Conservation (phyloP, 345 rosid species). For the Linum trigynum region DNA sequence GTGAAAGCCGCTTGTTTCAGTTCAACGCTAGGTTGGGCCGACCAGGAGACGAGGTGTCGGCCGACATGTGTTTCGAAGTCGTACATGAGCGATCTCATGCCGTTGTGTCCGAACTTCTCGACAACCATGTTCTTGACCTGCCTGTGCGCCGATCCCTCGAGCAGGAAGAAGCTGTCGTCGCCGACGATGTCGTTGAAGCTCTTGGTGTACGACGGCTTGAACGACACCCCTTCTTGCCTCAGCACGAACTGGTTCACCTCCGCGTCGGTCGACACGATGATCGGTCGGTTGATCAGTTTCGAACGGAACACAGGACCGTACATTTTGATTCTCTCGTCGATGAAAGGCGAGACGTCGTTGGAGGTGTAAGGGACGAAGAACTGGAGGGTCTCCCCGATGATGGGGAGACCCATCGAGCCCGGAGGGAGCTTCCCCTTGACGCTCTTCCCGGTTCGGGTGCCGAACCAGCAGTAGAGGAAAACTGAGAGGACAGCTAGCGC, state of each 20-base stretch:
- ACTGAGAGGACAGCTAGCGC: too few species aligned
- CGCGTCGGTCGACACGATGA: constrained; percentile 30
- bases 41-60: constrained; percentile 20
- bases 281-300: constrained; percentile 22
- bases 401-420: too few species aligned
- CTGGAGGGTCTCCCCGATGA: too few species aligned
- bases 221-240: constrained; percentile 35
- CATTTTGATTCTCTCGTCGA: too few species aligned
- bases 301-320: constrained; percentile 37
- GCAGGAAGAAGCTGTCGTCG: constrained; percentile 12
- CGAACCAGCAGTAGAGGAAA: too few species aligned
- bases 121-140: constrained; percentile 25
- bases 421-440: too few species aligned
- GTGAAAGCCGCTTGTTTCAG: constrained; percentile 22
- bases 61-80: constrained; percentile 16
- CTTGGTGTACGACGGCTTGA: constrained; percentile 25
- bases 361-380: too few species aligned
- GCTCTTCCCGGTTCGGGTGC: too few species aligned
- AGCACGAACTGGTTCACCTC: constrained; percentile 32
- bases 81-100: constrained; percentile 17
- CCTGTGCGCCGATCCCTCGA: constrained; percentile 27
- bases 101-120: constrained; percentile 27
- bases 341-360: too few species aligned
- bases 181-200: constrained; percentile 29
- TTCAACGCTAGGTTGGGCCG: constrained; percentile 16